A percentile compares a stretch with the other conserved stretches of the same genome.
phyloP scores from a whole-genome alignment of 2,329 filamentous ascomycete genomes.

The Cladosporium halotolerans region DNA sequence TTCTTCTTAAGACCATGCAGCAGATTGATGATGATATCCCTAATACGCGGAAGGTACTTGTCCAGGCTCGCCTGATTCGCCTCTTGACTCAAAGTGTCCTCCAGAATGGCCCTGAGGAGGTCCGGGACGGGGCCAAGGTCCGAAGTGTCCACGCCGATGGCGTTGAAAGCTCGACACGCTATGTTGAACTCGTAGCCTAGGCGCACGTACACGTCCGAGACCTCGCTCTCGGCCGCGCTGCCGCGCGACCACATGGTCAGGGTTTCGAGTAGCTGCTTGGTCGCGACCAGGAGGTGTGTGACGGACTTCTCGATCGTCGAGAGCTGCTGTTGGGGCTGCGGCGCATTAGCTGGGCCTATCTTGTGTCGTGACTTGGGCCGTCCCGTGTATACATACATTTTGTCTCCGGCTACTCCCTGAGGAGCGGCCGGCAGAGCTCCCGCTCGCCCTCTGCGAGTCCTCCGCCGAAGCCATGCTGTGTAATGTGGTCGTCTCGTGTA shows the following conservation, averaged over 20 bases:
- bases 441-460: constrained; percentile 22
- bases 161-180: constrained; percentile 91
- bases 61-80: constrained; percentile 90
- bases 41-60: constrained; percentile 85
- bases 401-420: constrained; percentile 21
- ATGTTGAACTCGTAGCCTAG: constrained; percentile 99
- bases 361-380: neutral
- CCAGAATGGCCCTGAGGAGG: constrained; percentile 78
- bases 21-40: constrained; percentile 97
- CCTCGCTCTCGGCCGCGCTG: constrained; percentile 84
- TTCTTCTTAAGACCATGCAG: constrained; percentile 95
- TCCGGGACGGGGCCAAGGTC: constrained; percentile 96
- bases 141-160: constrained; percentile 90
- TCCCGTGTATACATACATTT: constrained; percentile 19
- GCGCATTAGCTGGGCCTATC: constrained; percentile 15
- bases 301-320: constrained; percentile 99
- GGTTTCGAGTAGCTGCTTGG: constrained; percentile 94
- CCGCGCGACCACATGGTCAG: constrained; percentile 95
- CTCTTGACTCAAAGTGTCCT: constrained; percentile 93
- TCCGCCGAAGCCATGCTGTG: constrained; percentile 13
- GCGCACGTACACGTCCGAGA: constrained; percentile 96
- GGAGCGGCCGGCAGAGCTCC: constrained; percentile 21
- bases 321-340: constrained; percentile 64
- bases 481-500: neutral
- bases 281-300: constrained; percentile 92